These are phyloP conservation scores for Globisporangium middletonii DNA, from an alignment of 352 stramenopile species.

Conservation along the genomic window DNA sequence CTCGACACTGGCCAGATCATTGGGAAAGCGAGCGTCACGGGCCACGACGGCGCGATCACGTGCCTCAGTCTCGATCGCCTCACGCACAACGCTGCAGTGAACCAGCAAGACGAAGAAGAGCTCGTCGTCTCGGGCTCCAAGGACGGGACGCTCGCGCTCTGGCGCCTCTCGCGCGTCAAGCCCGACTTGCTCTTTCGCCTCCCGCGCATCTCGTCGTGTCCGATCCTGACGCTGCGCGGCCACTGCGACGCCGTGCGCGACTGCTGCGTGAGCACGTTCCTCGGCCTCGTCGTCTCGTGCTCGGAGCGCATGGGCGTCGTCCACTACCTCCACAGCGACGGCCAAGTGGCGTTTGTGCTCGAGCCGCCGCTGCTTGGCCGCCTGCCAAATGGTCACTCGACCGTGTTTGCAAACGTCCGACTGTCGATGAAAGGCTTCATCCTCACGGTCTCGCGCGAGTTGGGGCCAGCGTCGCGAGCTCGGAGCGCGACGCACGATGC, in stretches of 20 bases:
- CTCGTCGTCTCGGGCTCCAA: conserved; percentile 65
- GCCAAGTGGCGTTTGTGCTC: conserved; percentile 63
- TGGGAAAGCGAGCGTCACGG: conserved; percentile 75
- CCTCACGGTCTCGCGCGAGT: conserved; percentile 27
- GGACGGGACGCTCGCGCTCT: conserved; percentile 63
- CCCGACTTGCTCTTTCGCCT: conserved; percentile 67
- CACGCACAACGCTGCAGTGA: conserved; percentile 31
- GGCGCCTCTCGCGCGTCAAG: conserved; percentile 68
- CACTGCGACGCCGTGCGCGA: conserved; percentile 44
- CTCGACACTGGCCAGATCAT: conserved; percentile 79
- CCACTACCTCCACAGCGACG: conserved; percentile 70
- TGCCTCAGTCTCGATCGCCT: conserved; percentile 68
- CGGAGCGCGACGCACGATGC: background rate
- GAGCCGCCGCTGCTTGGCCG: conserved; percentile 19
- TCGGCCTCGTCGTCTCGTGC: conserved; percentile 65
- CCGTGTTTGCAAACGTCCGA: conserved; percentile 19
- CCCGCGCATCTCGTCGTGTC: conserved; percentile 58
- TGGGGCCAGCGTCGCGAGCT: too few relatives aligned
- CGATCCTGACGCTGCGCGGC: conserved; percentile 59
- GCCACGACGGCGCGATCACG: conserved; percentile 61
- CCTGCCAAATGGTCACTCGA: background rate
- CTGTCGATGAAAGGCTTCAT: conserved; percentile 61
- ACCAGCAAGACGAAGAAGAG: conserved; percentile 59
- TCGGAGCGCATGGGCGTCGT: conserved; percentile 43
- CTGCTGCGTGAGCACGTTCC: conserved; percentile 57